These are phyloP conservation scores for Suillus discolor DNA, from an alignment of 768 basidiomycete species.

Conservation along the genomic window DNA sequence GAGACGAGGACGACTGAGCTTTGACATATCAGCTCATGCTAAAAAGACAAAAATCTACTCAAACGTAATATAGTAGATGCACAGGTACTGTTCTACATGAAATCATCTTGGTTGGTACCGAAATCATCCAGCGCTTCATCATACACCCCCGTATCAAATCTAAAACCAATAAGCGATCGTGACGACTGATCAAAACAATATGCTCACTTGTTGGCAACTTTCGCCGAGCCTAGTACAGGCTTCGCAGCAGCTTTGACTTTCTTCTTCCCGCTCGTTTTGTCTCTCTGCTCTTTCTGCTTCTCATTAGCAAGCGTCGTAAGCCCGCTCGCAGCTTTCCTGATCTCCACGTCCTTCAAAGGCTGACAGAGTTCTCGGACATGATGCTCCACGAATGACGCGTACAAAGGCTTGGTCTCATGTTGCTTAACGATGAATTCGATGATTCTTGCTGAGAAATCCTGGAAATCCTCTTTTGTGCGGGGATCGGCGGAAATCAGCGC, in stretches of 20 bases:
- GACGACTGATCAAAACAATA: neutral
- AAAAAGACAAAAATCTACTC: constrained; percentile 15
- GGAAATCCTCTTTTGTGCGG: constrained; percentile 88
- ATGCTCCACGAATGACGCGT: constrained; percentile 80
- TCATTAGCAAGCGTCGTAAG: constrained; percentile 91
- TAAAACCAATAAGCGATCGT: constrained; percentile 32
- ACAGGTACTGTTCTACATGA: constrained; percentile 69
- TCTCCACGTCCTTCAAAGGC: constrained; percentile 87
- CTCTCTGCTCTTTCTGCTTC: constrained; percentile 90
- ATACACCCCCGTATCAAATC: constrained; percentile 79
- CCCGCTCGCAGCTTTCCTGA: constrained; percentile 83
- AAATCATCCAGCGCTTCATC: constrained; percentile 93
- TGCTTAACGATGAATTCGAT: constrained; percentile 75
- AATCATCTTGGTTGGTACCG: constrained; percentile 73
- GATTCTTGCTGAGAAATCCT: constrained; percentile 70
- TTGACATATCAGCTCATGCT: constrained; percentile 3
- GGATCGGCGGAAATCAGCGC: constrained; percentile 77
- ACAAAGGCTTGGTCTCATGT: constrained; percentile 83
- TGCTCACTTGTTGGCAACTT: constrained; percentile 62
- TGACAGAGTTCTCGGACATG: constrained; percentile 74
- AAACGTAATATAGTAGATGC: constrained; percentile 11
- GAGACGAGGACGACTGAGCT: constrained; percentile 34
- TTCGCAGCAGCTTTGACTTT: constrained; percentile 73
- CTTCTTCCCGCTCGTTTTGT: constrained; percentile 88
- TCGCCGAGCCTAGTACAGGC: constrained; percentile 75